Evolutionary conservation across 2,329 filamentous ascomycete species (phyloP), one percentile per base, ranked within the genome.

Genomic region (Cordyceps fumosorosea): DNA sequence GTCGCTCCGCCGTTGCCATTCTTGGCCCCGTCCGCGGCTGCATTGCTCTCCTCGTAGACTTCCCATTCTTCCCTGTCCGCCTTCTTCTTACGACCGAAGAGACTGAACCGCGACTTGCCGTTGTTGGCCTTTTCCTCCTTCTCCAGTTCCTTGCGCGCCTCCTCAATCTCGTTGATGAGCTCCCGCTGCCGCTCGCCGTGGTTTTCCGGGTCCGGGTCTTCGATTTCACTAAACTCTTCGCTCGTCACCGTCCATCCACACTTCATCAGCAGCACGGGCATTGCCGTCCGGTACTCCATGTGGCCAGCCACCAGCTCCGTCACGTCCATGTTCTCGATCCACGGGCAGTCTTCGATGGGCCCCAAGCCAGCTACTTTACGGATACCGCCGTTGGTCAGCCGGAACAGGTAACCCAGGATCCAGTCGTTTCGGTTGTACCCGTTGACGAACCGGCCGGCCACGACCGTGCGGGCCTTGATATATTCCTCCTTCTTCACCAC

Each of bases 381-480:
- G 69, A 98, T 93, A 50, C 95, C 95, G 66, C 95, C 95, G 67
- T 89, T 90, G 3, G 95, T 99, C 48, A 96, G 84, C 16, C 95
- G 90, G 81, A 99, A 99, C 1, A 99, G 85, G 72, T 99, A 99
- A 64, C 89, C 92, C 56, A 99, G 76, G 69, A 99, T 98, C 95
- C 95, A 99, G 76, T 99, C 95, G 72, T 95, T 97, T 54, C 84
- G 89, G 67, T 95, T 90, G 76, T 93, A 99, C 18, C 91, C 95
- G 70, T 96, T 99, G 66, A 99, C 86, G 67, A 98, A 96, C 48
- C 93, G 85, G n/a, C 95, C 95, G 8, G 90, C 84, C 3, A 98
- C 90, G 3, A 96, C 88, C n/a, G 88, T 88, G 61, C 89, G 86
- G 11, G 89, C 90, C 68, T 84, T 88, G 26, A 93, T 75, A 68